phyloP scores from a whole-genome alignment of 1,284 basidiomycete species.

The Grifola frondosa region DNA sequence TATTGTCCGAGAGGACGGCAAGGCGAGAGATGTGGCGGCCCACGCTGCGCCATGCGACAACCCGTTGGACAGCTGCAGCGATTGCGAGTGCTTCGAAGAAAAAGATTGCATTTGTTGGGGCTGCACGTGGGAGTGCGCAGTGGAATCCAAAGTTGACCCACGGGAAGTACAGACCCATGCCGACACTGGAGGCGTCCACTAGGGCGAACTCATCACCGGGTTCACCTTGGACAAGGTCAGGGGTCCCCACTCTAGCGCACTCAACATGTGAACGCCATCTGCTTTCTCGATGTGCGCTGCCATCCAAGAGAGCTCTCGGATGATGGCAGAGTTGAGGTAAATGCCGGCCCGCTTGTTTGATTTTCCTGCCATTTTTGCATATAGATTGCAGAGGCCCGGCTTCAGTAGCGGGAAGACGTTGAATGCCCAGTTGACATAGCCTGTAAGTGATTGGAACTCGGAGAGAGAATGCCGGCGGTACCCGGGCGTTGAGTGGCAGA shows the following conservation, averaged over 20 bases:
- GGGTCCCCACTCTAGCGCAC: too few relatives aligned
- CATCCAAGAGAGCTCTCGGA: too few relatives aligned
- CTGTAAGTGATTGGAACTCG: background rate
- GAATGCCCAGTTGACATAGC: background rate
- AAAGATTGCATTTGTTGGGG: constrained; percentile 4
- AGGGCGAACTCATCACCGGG: constrained; percentile 2
- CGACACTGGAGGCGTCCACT: background rate
- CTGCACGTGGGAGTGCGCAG: background rate
- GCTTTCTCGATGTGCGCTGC: too few relatives aligned
- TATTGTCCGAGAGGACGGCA: too few relatives aligned
- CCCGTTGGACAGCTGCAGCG: constrained; percentile 6
- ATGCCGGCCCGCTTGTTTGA: too few relatives aligned
- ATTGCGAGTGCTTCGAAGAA: constrained; percentile 11
- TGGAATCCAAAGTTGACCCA: constrained; percentile 3
- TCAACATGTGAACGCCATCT: too few relatives aligned
- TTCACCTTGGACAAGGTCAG: background rate
- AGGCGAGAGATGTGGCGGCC: background rate
- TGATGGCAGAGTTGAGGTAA: too few relatives aligned
- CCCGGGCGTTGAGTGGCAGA: background rate
- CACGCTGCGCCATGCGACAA: background rate
- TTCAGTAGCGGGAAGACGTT: too few relatives aligned
- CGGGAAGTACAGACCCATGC: constrained; percentile 7
- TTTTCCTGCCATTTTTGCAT: too few relatives aligned
- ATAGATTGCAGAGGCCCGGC: too few relatives aligned
- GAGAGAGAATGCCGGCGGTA: background rate